These are phyloP conservation scores for Strigomonas galati DNA, from an alignment of 208 protist genomes.

Conservation along the genomic window DNA sequence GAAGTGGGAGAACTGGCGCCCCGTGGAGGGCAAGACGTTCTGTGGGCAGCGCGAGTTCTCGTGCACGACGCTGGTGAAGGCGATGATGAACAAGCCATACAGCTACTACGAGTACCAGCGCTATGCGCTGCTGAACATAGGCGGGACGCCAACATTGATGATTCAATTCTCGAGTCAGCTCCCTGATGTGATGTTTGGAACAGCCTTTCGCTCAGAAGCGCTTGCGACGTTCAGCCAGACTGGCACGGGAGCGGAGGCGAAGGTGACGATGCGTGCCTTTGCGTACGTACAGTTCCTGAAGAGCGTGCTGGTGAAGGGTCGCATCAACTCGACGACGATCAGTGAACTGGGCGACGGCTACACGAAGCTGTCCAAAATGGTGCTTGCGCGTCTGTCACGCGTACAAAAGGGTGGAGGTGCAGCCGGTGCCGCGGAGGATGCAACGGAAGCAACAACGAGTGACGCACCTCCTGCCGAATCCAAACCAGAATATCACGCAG, in stretches of 20 bases:
- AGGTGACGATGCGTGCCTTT: conserved; percentile 36
- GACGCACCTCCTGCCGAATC: background rate
- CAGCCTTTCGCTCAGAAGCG: conserved; percentile 56
- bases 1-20: conserved; percentile 51
- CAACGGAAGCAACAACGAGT: background rate
- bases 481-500: background rate
- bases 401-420: conserved; percentile 11
- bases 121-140: conserved; percentile 57
- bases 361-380: conserved; percentile 28
- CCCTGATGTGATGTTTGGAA: conserved; percentile 48
- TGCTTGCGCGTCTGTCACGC: conserved; percentile 15
- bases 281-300: conserved; percentile 56
- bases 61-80: conserved; percentile 53
- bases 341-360: conserved; percentile 37
- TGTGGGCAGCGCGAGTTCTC: conserved; percentile 53
- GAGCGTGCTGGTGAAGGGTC: conserved; percentile 42
- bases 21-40: conserved; percentile 19
- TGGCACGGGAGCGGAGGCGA: conserved; percentile 13
- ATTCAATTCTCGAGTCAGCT: conserved; percentile 66
- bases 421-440: background rate
- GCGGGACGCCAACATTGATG: conserved; percentile 38
- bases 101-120: conserved; percentile 56
- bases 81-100: conserved; percentile 52
- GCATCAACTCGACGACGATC: conserved; percentile 37
- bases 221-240: conserved; percentile 41